These are phyloP conservation scores for Fragaria nilgerrensis DNA, from an alignment of 306 rosid genomes.

Conservation along the genomic window DNA sequence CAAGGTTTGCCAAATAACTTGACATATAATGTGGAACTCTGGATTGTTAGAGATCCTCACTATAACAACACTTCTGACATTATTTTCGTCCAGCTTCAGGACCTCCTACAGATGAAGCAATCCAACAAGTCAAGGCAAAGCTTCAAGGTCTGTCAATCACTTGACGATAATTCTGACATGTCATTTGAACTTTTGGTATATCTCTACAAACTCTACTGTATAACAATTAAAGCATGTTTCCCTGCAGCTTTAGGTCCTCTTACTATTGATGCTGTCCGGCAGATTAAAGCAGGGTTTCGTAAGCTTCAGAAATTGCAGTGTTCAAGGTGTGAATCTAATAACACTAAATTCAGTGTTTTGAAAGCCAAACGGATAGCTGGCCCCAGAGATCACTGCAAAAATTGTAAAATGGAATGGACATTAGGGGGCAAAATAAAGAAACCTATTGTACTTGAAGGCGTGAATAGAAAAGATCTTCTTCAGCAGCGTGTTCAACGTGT, in stretches of 20 bases:
- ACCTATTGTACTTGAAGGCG: neutral
- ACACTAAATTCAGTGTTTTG: conserved; percentile 5
- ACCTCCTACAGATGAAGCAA: neutral
- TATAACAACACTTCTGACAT: neutral
- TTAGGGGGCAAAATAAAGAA: neutral
- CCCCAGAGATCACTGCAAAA: neutral
- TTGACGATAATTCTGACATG: neutral
- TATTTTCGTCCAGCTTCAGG: neutral
- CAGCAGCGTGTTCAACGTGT: neutral
- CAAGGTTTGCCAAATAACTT: neutral
- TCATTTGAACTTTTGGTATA: neutral
- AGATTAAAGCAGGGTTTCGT: neutral
- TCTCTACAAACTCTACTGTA: neutral
- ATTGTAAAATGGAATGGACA: conserved; percentile 1
- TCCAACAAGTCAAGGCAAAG: neutral
- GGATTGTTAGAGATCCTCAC: neutral
- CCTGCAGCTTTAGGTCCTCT: neutral
- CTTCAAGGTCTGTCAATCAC: conserved; percentile 1
- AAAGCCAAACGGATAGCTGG: neutral
- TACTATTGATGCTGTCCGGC: neutral
- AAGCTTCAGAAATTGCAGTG: conserved; percentile 4
- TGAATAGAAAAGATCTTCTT: neutral
- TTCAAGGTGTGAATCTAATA: neutral
- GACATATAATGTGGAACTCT: neutral
- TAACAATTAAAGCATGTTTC: neutral